Evolutionary conservation across 192 early-diverging fungal species (phyloP).

Genomic region (Coemansia sp.): DNA sequence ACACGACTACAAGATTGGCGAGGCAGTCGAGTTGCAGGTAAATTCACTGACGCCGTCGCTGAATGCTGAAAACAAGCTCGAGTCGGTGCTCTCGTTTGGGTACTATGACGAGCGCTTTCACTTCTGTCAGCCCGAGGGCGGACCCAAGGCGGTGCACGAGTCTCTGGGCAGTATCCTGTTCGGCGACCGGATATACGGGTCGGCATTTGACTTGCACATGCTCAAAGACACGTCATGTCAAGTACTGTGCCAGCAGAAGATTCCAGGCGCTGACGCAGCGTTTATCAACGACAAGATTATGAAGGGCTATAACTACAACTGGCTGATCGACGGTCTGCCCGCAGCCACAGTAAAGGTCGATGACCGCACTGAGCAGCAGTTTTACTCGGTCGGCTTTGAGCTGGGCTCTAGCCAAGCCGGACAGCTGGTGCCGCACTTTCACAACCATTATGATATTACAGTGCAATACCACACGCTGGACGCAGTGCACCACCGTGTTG

Average conservation of each 20-base stretch:
- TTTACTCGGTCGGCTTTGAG: slow-evolving; percentile 80
- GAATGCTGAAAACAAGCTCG: slow-evolving; percentile 60
- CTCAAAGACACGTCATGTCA: slow-evolving; percentile 66
- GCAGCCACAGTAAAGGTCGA: slow-evolving; percentile 64
- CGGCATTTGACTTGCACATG: slow-evolving; percentile 70
- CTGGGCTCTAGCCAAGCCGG: slow-evolving; percentile 58
- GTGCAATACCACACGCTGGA: slow-evolving; percentile 77
- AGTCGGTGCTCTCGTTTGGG: slow-evolving; percentile 81
- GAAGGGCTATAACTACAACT: slow-evolving; percentile 77
- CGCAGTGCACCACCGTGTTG: slow-evolving; percentile 71
- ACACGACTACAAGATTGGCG: slow-evolving; percentile 71
- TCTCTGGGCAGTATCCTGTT: slow-evolving; percentile 90
- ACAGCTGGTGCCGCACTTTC: slow-evolving; percentile 53
- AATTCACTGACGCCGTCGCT: slow-evolving; percentile 82
- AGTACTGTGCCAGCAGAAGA: slow-evolving; percentile 61
- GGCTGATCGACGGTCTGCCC: slow-evolving; percentile 92
- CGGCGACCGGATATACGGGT: slow-evolving; percentile 90
- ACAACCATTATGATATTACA: slow-evolving; percentile 90
- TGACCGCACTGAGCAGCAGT: slow-evolving; percentile 51
- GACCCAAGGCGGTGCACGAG: slow-evolving; percentile 67
- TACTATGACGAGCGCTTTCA: slow-evolving; percentile 86
- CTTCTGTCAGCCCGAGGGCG: slow-evolving; percentile 76
- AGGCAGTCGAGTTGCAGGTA: slow-evolving; percentile 74
- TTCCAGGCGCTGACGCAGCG: slow-evolving; percentile 70
- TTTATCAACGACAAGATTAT: slow-evolving; percentile 85